Evolutionary conservation across 2,329 filamentous ascomycete genomes (phyloP).

Genomic region (Pyricularia pennisetigena): DNA sequence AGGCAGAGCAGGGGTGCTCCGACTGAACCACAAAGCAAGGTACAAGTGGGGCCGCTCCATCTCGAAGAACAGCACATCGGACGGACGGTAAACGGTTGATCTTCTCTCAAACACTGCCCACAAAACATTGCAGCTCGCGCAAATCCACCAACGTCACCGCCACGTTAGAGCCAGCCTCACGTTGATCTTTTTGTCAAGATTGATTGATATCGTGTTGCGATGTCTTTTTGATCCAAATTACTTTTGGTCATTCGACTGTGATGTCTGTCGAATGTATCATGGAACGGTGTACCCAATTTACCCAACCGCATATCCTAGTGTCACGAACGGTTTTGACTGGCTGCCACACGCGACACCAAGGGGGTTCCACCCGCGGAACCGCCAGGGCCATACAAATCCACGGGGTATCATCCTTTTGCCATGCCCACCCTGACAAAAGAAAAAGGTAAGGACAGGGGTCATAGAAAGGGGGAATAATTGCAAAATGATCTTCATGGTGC

Average conservation of each 20-base stretch:
- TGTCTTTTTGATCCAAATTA: not conserved
- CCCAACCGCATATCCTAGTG: not conserved
- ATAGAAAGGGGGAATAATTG: not conserved
- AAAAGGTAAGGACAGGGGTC: not conserved
- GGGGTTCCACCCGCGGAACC: not conserved
- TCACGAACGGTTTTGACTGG: constrained; percentile 2
- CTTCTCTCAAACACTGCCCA: not conserved
- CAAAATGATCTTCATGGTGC: not conserved
- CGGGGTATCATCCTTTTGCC: not conserved
- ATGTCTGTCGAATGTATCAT: not conserved
- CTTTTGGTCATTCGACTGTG: not conserved
- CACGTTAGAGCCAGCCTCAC: not conserved
- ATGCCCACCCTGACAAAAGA: not conserved
- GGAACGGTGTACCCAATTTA: not conserved
- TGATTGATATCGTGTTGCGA: not conserved
- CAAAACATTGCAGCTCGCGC: not conserved
- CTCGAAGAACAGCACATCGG: not conserved
- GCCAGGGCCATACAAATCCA: not conserved
- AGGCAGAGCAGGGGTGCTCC: not conserved
- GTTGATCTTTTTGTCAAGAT: not conserved
- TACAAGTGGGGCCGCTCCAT: not conserved
- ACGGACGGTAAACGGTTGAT: not conserved
- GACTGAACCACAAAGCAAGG: not conserved
- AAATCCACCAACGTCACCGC: not conserved
- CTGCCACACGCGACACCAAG: constrained; percentile 7